Evolutionary conservation across 179 eudicot genomes (phyloP), one percentile per base, ranked within the genome.

Genomic region (Spinacia oleracea): DNA sequence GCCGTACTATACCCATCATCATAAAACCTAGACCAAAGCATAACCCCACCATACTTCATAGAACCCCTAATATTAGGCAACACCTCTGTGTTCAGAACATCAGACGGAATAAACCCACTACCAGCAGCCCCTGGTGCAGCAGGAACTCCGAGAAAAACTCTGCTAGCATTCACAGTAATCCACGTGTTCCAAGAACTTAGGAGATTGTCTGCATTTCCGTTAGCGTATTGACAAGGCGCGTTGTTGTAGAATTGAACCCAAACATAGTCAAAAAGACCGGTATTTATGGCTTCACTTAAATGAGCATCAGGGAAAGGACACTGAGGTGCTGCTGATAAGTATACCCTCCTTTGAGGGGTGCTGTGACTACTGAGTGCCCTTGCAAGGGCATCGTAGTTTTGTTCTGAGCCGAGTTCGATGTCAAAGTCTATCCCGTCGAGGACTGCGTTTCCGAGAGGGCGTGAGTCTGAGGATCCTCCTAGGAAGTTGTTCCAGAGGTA

Each of bases 241-340:
- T 89, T 89, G 77, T 87, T 88, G 78, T 88, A 90, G 66, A 90
- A 92, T 63, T 88, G 97, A 5, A 90, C 79, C 94, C 92, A 90
- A 16, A 90, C 88, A 35, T 82, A 86, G 76, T 87, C 86, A 59
- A 89, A 83, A 1, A 80, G 72, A 5, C 86, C 80, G 0, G 87
- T 86, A 15, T 71, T 59, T 16, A 88, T 68, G 51, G 92, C 89
- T 14, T 65, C 27, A 20, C 83, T 82, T 51, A 90, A 21, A 7
- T 48, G 50, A 7, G 29, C 73, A 78, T 85, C 89, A 0, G 91
- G 87, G 55, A 83, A 84, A 0, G 84, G 88, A 23, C 94, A 90
- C 43, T 88, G 88, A 0, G 94, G 92, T 8, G 94, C 92, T 6
- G 82, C 92, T 0, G 91, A 76, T 40, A 90, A 60, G 81, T 89